Evolutionary conservation across 805 yeast genomes (phyloP).

Genomic region (Blastobotrys attinorum): DNA sequence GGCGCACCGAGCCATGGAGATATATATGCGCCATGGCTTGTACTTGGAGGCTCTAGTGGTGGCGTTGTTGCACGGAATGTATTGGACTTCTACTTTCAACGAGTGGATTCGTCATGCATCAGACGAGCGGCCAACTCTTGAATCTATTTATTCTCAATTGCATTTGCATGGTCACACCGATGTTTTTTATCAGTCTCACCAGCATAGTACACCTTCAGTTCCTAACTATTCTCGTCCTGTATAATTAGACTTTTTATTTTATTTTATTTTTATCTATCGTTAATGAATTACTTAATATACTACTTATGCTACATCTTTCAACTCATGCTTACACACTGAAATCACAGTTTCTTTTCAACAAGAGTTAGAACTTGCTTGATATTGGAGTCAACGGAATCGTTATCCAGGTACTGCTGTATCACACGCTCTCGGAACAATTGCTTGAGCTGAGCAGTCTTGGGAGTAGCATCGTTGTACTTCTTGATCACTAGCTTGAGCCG

Average conservation of each 20-base stretch:
- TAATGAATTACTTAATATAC: neutral
- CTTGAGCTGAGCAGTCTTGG: constrained; percentile 17
- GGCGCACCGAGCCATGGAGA: neutral
- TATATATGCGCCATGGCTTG: neutral
- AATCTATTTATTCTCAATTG: neutral
- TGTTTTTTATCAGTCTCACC: no score
- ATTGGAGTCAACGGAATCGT: constrained; percentile 5
- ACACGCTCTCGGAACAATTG: constrained; percentile 20
- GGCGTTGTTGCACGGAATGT: neutral
- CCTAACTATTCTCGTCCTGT: neutral
- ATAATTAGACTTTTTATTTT: neutral
- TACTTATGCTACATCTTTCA: neutral
- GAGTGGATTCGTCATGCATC: neutral
- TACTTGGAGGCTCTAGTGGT: neutral
- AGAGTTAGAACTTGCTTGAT: constrained; percentile 1
- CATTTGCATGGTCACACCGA: no score
- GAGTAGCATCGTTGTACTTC: constrained; percentile 38
- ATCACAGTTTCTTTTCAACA: neutral
- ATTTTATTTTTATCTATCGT: neutral
- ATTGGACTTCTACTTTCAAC: neutral
- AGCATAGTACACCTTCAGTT: no score
- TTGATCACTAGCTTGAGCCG: constrained; percentile 62
- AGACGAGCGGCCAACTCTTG: neutral
- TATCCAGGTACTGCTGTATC: constrained; percentile 14
- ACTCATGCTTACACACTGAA: no score